Evolutionary conservation across 1,284 basidiomycete species (phyloP).

Genomic region (Wolfiporia cocos): DNA sequence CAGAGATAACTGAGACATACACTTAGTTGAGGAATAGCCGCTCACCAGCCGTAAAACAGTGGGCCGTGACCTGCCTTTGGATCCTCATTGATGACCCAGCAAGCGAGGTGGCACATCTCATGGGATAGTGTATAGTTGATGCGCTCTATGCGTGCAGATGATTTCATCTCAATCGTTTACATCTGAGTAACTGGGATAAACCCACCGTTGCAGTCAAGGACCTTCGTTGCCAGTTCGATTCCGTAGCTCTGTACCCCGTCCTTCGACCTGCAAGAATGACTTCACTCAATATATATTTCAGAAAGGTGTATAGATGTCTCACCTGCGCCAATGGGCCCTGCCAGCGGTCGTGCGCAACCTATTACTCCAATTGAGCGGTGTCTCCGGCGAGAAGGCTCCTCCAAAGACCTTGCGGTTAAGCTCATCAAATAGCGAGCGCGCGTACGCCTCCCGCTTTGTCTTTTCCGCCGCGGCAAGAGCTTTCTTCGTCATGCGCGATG

Average conservation of each 20-base stretch:
- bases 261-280: conserved; percentile 38
- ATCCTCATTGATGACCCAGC: conserved; percentile 69
- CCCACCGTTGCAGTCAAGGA: conserved; percentile 68
- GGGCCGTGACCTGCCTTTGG: conserved; percentile 65
- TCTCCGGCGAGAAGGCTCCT: conserved; percentile 59
- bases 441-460: conserved; percentile 44
- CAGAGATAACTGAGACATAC: background rate
- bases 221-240: conserved; percentile 75
- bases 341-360: conserved; percentile 73
- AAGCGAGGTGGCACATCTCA: conserved; percentile 85
- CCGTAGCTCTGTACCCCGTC: conserved; percentile 45
- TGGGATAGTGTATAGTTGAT: conserved; percentile 77
- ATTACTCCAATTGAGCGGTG: conserved; percentile 69
- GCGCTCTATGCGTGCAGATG: conserved; percentile 41
- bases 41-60: conserved; percentile 66
- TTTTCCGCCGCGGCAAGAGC: conserved; percentile 37
- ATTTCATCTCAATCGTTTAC: background rate
- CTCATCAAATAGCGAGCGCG: conserved; percentile 71
- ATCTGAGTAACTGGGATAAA: background rate
- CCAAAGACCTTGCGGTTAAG: conserved; percentile 77
- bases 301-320: conserved; percentile 14
- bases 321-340: conserved; percentile 67
- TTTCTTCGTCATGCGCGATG: conserved; percentile 37
- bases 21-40: conserved; percentile 1
- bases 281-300: too few species aligned